Conservation (phyloP, 345 rosid species). For the Lepidium didymum region DNA sequence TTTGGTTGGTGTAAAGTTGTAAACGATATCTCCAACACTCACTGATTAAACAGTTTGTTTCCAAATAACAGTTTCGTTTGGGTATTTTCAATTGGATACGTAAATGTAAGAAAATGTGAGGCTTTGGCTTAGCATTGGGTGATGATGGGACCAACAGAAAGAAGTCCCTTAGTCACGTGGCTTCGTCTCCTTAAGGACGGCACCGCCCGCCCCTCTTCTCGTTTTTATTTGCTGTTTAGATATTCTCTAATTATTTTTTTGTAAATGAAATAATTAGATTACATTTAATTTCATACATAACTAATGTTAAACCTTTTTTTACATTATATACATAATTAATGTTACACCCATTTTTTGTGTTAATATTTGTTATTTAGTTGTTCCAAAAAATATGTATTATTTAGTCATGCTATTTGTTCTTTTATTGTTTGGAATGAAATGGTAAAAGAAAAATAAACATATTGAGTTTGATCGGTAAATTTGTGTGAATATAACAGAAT, state of each 20-base stretch:
- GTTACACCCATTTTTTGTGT: too few species aligned
- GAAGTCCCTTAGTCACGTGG: conserved; percentile 12
- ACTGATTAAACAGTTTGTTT: background rate
- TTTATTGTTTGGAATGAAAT: too few species aligned
- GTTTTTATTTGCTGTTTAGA: background rate
- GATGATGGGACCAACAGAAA: conserved; percentile 20
- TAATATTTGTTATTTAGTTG: too few species aligned
- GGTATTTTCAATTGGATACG: background rate
- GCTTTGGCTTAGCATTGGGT: background rate
- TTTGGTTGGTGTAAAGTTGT: background rate
- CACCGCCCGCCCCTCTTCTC: conserved; percentile 31
- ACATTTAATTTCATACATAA: background rate
- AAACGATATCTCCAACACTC: background rate
- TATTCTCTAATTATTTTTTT: background rate
- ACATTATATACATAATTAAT: too few species aligned
- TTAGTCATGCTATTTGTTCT: too few species aligned
- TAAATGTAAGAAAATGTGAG: background rate
- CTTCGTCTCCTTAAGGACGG: conserved; percentile 25
- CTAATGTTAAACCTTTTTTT: too few species aligned
- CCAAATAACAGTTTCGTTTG: too few species aligned
- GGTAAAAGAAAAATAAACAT: too few species aligned
- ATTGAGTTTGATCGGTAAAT: too few species aligned
- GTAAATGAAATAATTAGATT: too few species aligned
- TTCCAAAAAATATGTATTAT: too few species aligned
- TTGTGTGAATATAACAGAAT: too few species aligned